A percentile compares a stretch with the other conserved stretches of the same genome.
Conservation (phyloP, 805 yeast genomes). For the Cyberlindnera euphorbiae region DNA sequence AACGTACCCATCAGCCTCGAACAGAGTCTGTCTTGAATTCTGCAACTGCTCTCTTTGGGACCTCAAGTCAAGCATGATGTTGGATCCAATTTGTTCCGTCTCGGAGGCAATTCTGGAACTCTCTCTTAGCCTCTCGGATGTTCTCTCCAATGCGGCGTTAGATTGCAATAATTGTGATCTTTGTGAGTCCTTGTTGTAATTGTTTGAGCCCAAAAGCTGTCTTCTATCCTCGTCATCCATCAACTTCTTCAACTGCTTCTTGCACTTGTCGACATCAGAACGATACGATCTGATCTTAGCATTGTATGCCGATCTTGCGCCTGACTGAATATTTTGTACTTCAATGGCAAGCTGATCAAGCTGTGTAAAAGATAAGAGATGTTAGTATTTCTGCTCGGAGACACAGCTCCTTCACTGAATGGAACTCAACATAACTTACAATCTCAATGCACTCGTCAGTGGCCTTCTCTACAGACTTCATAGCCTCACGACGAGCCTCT, state of each 20-base stretch:
- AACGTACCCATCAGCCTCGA: constrained; percentile 89
- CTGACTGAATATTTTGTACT: constrained; percentile 76
- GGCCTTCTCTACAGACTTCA: constrained; percentile 58
- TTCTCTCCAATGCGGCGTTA: constrained; percentile 74
- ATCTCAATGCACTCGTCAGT: constrained; percentile 80
- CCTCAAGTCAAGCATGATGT: constrained; percentile 80
- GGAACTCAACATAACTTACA: constrained; percentile 28
- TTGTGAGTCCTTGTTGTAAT: constrained; percentile 48
- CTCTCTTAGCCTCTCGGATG: constrained; percentile 79
- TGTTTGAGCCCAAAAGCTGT: constrained; percentile 59
- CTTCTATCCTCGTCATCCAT: constrained; percentile 70
- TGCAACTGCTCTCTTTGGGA: constrained; percentile 90
- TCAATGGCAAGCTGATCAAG: constrained; percentile 86
- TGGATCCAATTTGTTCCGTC: constrained; percentile 88
- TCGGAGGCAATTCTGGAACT: constrained; percentile 88
- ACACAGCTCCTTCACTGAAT: too few relatives aligned
- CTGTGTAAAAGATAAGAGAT: constrained; percentile 17
- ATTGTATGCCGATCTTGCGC: constrained; percentile 64
- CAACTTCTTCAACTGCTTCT: constrained; percentile 47
- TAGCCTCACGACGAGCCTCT: constrained; percentile 49
- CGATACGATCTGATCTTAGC: constrained; percentile 72
- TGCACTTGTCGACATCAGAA: constrained; percentile 53
- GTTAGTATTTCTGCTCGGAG: too few relatives aligned
- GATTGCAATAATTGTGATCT: constrained; percentile 76
- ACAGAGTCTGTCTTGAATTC: constrained; percentile 79